phyloP scores from a whole-genome alignment of 2,329 filamentous ascomycete genomes.

The Fusarium sp. region DNA sequence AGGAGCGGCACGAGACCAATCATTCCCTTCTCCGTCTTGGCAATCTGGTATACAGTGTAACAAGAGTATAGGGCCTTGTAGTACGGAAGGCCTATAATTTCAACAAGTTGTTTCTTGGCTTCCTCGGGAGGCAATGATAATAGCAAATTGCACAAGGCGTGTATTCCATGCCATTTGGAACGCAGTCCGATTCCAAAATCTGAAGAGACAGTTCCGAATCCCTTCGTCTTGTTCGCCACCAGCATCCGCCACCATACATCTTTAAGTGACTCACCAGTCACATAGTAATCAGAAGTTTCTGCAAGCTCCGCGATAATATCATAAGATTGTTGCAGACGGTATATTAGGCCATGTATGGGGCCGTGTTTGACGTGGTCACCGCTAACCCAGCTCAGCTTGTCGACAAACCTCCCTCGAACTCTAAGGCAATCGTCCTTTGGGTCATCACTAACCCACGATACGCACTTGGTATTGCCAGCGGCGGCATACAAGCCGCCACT shows the following conservation, averaged over 20 bases:
- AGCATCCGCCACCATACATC: not conserved
- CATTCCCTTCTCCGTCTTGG: not conserved
- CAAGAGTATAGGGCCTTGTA: not conserved
- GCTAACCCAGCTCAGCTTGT: not conserved
- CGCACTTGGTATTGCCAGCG: not conserved
- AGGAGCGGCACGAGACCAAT: not conserved
- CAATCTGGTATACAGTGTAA: not conserved
- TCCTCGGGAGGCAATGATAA: rapidly evolving
- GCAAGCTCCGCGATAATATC: rapidly evolving
- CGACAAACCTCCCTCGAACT: not conserved
- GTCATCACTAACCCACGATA: not conserved
- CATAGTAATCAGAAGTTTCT: rapidly evolving
- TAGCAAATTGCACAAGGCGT: rapidly evolving
- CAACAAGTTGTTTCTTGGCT: not conserved
- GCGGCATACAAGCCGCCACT: not conserved
- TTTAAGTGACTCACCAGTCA: not conserved
- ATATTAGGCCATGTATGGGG: not conserved
- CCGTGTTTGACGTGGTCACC: not conserved
- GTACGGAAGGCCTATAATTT: rapidly evolving
- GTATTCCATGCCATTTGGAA: not conserved
- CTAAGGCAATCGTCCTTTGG: not conserved
- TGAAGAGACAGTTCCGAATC: rapidly evolving
- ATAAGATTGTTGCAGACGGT: rapidly evolving
- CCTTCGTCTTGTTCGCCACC: not conserved
- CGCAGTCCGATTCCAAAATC: not conserved